phyloP scores from a whole-genome alignment of 805 yeast species.

The Citeromyces matritensis region DNA sequence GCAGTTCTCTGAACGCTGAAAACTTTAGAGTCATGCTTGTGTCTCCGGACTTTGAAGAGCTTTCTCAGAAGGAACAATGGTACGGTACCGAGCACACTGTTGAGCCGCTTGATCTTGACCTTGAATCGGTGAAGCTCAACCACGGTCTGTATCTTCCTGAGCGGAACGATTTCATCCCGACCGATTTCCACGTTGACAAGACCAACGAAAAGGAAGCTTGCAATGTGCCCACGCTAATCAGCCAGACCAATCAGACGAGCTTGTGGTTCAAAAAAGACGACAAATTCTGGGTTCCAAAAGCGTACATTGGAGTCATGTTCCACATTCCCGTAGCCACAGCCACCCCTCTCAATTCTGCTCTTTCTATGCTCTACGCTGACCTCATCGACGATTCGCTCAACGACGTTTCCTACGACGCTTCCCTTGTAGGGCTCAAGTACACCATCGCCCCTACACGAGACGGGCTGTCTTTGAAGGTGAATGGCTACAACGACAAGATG shows the following conservation, averaged over 20 bases:
- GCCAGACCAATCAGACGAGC: conserved; percentile 31
- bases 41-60: conserved; percentile 32
- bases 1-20: conserved; percentile 30
- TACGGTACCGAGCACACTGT: conserved; percentile 73
- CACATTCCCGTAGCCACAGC: conserved; percentile 48
- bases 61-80: conserved; percentile 54
- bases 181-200: conserved; percentile 50
- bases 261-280: conserved; percentile 90
- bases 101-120: conserved; percentile 22
- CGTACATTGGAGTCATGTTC: conserved; percentile 48
- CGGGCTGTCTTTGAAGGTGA: conserved; percentile 52
- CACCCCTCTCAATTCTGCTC: conserved; percentile 41
- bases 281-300: conserved; percentile 79
- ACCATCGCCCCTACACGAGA: conserved; percentile 44
- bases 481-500: conserved; percentile 79
- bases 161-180: conserved; percentile 72
- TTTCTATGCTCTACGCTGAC: conserved; percentile 50
- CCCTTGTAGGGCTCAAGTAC: conserved; percentile 60
- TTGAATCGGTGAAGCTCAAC: conserved; percentile 15
- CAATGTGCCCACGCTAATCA: conserved; percentile 38
- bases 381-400: conserved; percentile 62
- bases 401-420: conserved; percentile 72
- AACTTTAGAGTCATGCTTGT: conserved; percentile 49
- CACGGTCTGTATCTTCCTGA: conserved; percentile 42
- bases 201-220: conserved; percentile 12